A percentile compares a stretch with the other conserved stretches of the same genome.
Conservation (phyloP, 805 yeast species). For the Barnettozyma sucrosica region DNA sequence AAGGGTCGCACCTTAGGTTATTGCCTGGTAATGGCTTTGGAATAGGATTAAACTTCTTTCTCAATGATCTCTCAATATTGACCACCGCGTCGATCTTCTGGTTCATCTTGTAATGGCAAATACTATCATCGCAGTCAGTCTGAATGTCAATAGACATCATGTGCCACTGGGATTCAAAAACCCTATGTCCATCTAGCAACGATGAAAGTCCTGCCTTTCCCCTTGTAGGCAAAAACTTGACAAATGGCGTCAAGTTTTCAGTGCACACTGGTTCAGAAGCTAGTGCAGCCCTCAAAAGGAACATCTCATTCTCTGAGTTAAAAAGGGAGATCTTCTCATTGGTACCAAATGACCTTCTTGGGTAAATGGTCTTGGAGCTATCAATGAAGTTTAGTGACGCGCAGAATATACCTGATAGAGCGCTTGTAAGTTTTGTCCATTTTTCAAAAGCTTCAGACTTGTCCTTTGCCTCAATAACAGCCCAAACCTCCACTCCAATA, state of each 20-base stretch:
- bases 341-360: constrained; percentile 36
- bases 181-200: constrained; percentile 80
- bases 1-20: constrained; percentile 65
- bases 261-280: constrained; percentile 97
- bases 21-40: constrained; percentile 75
- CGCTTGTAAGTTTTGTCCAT: constrained; percentile 71
- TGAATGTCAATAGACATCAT: constrained; percentile 81
- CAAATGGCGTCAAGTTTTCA: constrained; percentile 90
- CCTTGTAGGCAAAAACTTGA: constrained; percentile 84
- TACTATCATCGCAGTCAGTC: constrained; percentile 41
- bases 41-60: constrained; percentile 58
- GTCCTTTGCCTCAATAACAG: constrained; percentile 61
- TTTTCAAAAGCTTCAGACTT: constrained; percentile 48
- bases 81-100: constrained; percentile 69
- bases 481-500: constrained; percentile 93
- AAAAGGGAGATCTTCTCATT: constrained; percentile 25
- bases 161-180: constrained; percentile 92
- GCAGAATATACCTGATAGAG: constrained; percentile 87
- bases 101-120: constrained; percentile 49
- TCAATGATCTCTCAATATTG: constrained; percentile 62
- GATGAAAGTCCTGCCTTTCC: constrained; percentile 87
- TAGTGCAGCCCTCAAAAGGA: constrained; percentile 72
- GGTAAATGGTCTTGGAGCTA: constrained; percentile 67
- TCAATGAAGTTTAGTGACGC: constrained; percentile 91
- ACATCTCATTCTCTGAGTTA: constrained; percentile 35